Conservation (phyloP, 1,284 basidiomycete species). For the Fomitopsis schrenkii region DNA sequence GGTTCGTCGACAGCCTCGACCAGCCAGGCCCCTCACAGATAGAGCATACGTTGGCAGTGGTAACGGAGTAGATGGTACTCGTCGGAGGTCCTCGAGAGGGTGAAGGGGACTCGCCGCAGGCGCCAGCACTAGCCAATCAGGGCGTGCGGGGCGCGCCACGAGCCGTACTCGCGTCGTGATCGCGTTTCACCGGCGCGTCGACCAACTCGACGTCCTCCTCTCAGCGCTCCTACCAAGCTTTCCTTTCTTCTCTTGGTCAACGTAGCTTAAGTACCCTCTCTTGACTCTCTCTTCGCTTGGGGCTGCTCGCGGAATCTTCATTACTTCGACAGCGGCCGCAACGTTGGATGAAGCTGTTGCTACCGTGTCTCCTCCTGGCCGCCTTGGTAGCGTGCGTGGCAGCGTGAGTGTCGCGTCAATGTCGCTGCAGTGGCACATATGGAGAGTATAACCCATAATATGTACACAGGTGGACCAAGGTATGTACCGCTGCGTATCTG, state of each 20-base stretch:
- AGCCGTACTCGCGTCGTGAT: background rate
- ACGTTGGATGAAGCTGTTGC: constrained; percentile 20
- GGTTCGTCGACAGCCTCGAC: background rate
- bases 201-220: background rate
- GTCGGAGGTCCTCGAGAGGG: too few species aligned
- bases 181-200: constrained; percentile 1
- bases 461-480: constrained; percentile 64
- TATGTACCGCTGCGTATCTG: constrained; percentile 23
- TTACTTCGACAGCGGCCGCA: background rate
- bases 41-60: too few species aligned
- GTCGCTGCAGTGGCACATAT: background rate
- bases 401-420: constrained; percentile 26
- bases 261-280: background rate
- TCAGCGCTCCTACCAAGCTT: background rate
- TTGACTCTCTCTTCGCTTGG: background rate
- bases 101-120: background rate
- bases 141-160: background rate
- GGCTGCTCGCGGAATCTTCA: background rate
- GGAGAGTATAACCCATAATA: background rate
- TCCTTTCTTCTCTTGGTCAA: background rate
- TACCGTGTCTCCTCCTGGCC: constrained; percentile 23
- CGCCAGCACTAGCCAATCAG: background rate
- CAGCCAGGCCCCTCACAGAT: background rate
- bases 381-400: constrained; percentile 27
- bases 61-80: too few species aligned